Percentiles rank a stretch among this genome's conserved stretches.
phyloP scores from a whole-genome alignment of 805 yeast species.

The Saturnispora ahearnii region DNA sequence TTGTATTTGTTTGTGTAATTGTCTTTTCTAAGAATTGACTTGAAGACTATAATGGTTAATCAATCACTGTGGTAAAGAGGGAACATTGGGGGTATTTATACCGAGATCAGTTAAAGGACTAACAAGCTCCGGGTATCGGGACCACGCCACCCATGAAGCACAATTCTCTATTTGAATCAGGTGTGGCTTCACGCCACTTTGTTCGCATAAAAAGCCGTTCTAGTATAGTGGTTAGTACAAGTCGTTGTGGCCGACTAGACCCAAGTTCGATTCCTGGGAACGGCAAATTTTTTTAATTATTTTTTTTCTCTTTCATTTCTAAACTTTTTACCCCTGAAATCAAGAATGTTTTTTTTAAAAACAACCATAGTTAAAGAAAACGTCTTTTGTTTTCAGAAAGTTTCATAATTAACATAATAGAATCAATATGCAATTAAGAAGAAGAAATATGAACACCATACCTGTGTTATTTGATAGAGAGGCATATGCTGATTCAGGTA shows the following conservation, averaged over 20 bases:
- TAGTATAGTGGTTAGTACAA: slow-evolving; percentile 3
- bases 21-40: not conserved
- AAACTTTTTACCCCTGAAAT: not conserved
- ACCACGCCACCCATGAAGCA: not conserved
- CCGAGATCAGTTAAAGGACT: not conserved
- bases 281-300: not conserved
- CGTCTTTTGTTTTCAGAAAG: not conserved
- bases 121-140: slow-evolving; percentile 1
- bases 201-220: not conserved
- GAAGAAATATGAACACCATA: not conserved
- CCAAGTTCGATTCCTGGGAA: slow-evolving; percentile 3
- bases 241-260: slow-evolving; percentile 4
- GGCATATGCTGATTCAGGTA: not conserved
- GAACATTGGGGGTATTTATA: not conserved
- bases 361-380: not conserved
- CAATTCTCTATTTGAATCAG: too few relatives aligned
- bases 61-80: not conserved
- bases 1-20: slow-evolving; percentile 3
- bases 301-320: not conserved
- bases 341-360: not conserved
- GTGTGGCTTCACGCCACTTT: not conserved
- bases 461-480: not conserved
- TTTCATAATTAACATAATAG: not conserved
- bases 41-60: not conserved
- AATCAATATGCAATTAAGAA: not conserved